A percentile compares a stretch with the other conserved stretches of the same genome.
These are phyloP conservation scores for Colletotrichum echinochloae DNA, from an alignment of 2,329 filamentous ascomycete species.

Conservation along the genomic window DNA sequence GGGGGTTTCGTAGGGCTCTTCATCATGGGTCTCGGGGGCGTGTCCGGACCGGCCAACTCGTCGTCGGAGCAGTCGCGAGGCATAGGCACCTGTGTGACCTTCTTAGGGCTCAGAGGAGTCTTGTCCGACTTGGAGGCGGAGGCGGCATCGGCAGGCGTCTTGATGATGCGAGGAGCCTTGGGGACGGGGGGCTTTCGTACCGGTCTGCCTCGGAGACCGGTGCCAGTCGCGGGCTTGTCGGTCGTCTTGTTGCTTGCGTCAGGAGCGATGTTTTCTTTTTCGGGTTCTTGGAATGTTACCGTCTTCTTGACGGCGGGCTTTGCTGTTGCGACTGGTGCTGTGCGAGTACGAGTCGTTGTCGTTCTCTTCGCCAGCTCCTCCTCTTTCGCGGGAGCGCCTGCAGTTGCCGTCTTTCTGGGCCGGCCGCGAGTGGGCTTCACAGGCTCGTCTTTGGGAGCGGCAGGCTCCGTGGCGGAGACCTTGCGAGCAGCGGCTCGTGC, in stretches of 20 bases:
- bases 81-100: conserved; percentile 68
- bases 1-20: conserved; percentile 68
- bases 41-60: conserved; percentile 66
- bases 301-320: conserved; percentile 68
- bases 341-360: conserved; percentile 45
- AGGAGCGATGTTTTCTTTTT: conserved; percentile 72
- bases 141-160: conserved; percentile 40
- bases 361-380: conserved; percentile 43
- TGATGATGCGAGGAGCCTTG: conserved; percentile 46
- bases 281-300: conserved; percentile 73
- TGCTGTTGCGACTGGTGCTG: conserved; percentile 46
- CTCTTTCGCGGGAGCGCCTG: conserved; percentile 45
- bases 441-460: conserved; percentile 43
- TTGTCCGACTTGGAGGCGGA: conserved; percentile 53
- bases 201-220: conserved; percentile 55
- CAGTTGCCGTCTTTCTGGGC: conserved; percentile 53
- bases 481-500: conserved; percentile 46
- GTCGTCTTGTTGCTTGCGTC: conserved; percentile 51
- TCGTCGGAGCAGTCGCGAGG: conserved; percentile 68
- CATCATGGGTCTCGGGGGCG: conserved; percentile 63
- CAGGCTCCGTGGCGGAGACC: conserved; percentile 43
- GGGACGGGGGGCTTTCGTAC: conserved; percentile 59
- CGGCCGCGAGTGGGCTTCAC: conserved; percentile 57
- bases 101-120: conserved; percentile 72
- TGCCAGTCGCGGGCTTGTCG: conserved; percentile 44